Base-by-base conservation (phyloP, 2,329 filamentous ascomycete species). In the Didymella pinodella region DNA sequence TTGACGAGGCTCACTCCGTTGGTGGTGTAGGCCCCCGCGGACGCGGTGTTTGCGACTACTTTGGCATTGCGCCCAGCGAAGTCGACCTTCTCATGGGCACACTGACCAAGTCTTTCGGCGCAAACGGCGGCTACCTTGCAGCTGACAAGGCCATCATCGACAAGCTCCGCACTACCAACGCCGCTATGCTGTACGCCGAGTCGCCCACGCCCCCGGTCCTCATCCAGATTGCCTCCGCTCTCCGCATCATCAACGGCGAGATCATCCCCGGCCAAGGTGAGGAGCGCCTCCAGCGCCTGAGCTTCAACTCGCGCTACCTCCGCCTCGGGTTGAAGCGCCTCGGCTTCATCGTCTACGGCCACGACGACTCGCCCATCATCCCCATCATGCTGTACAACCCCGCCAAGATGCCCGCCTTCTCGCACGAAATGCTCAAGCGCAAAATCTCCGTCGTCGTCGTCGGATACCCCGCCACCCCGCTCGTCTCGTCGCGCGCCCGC, bases 221-320 rank as follows among this genome's bases (percentile, higher is more conserved):
- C 43, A 90, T 91, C 77, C 95, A 99, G 77, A 99, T 99, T 70
- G 84, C 92, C 46, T 89, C 90, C 29, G 91, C 94, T 3, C 85
- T 99, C 51, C 89, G 88, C 69, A 89, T 98, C 70, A 99, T 99
- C 76, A 89, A 87, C 49, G 95, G 95, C 52, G 93, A 97, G 60
- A 81, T 97, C 41, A 85, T 86, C 57, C 93, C 93, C 16, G 94
- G 94, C 4, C 93, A 99, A 79, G 95, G 95, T 57, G 92, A 97
- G 77, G 95, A 99, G 81, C 90, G 95, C 65, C 86, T 99, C 44
- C 93, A 97, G 80, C 90, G 95, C 68, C 90, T 99, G 67, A 93
- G 94, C 48, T 99, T 98, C 85, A 99, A 99, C 85, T 97, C 93
- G 22, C 89, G 95, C 46, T 99, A 99, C 77, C 91, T 99, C n/a